phyloP scores from a whole-genome alignment of 495 filamentous ascomycete genomes.

The Aspergillus sparsus region DNA sequence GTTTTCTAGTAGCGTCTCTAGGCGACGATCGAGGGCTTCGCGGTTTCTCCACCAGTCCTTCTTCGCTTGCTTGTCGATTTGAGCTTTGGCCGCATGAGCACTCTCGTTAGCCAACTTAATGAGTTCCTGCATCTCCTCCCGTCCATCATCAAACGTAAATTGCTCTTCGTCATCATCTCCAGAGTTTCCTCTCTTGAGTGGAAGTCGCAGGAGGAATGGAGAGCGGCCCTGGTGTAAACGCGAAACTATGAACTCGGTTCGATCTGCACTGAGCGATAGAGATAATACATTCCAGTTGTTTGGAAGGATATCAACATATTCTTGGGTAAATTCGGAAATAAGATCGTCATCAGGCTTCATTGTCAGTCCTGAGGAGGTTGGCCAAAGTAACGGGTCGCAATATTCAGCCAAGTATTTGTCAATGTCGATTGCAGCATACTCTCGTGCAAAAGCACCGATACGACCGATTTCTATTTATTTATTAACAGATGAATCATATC shows the following conservation, averaged over 20 bases:
- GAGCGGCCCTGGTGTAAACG: constrained; percentile 69
- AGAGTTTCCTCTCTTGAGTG: constrained; percentile 75
- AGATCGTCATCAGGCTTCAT: constrained; percentile 30
- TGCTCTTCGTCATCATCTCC: constrained; percentile 81
- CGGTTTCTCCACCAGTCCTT: constrained; percentile 86
- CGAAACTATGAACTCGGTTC: constrained; percentile 79
- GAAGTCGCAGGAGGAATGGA: constrained; percentile 83
- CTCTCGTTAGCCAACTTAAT: constrained; percentile 76
- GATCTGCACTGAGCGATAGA: constrained; percentile 74
- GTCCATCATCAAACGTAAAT: constrained; percentile 79
- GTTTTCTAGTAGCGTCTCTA: constrained; percentile 76
- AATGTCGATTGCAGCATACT: constrained; percentile 45
- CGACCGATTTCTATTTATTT: constrained; percentile 42
- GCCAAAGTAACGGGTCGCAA: constrained; percentile 46
- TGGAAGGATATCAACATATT: constrained; percentile 68
- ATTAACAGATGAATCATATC: constrained; percentile 19
- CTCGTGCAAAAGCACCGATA: constrained; percentile 47
- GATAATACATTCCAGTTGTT: constrained; percentile 82
- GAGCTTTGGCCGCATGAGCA: constrained; percentile 69
- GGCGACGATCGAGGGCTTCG: constrained; percentile 71
- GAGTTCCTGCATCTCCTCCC: constrained; percentile 76
- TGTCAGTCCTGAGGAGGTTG: constrained; percentile 23
- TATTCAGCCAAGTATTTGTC: constrained; percentile 45
- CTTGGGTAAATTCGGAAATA: constrained; percentile 37
- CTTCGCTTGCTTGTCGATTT: constrained; percentile 62